Percentiles rank a stretch among this genome's conserved stretches.
Conservation (phyloP, 352 stramenopile genomes). For the Globisporangium heterothallicum region DNA sequence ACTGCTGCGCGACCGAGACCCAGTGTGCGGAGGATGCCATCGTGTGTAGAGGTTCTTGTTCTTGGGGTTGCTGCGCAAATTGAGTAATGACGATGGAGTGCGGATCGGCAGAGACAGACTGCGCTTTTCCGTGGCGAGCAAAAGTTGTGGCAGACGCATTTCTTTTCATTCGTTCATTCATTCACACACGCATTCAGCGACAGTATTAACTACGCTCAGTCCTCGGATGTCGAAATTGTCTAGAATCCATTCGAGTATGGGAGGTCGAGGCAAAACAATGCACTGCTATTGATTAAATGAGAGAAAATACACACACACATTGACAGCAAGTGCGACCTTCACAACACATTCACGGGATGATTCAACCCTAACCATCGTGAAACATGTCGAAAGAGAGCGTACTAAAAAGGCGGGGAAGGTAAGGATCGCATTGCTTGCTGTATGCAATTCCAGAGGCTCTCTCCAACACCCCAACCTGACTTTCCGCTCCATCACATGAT, state of each 20-base stretch:
- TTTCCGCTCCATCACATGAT: not conserved
- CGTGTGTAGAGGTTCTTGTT: not conserved
- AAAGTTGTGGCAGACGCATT: not conserved
- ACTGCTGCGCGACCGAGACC: constrained; percentile 62
- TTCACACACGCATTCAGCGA: not conserved
- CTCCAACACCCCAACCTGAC: no score
- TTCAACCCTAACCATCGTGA: not conserved
- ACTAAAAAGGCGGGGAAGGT: no score
- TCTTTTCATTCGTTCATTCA: constrained; percentile 1
- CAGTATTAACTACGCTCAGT: not conserved
- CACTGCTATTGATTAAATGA: no score
- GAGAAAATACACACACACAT: no score
- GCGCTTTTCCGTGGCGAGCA: no score
- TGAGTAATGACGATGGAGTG: not conserved
- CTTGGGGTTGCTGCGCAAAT: not conserved
- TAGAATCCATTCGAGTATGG: no score
- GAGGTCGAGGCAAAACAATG: no score
- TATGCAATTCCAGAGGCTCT: not conserved
- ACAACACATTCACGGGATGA: not conserved
- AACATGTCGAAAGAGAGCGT: no score
- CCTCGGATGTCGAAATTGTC: not conserved
- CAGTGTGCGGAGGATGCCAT: constrained; percentile 32
- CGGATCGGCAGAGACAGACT: no score
- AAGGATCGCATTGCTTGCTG: not conserved
- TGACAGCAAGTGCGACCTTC: not conserved